Evolutionary conservation across 2,329 filamentous ascomycete species (phyloP).

Genomic region (Dactylellina cionopaga): DNA sequence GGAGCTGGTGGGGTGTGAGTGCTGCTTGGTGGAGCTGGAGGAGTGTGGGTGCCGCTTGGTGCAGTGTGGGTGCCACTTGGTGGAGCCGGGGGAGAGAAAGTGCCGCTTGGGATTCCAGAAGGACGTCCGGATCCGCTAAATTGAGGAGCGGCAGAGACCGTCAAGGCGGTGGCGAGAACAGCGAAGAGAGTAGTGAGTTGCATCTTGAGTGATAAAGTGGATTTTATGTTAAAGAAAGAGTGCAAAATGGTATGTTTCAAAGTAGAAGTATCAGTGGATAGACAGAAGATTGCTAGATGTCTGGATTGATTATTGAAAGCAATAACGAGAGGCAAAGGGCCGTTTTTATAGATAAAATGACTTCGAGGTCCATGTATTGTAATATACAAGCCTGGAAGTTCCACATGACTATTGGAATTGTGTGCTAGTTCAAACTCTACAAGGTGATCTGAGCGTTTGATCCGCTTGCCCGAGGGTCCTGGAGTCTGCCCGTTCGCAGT

Average conservation of each 20-base stretch:
- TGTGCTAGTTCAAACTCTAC: no score
- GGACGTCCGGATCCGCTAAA: conserved; percentile 6
- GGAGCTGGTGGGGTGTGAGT: background rate
- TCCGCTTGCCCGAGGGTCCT: conserved; percentile 15
- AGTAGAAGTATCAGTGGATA: no score
- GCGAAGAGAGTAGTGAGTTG: conserved; percentile 29
- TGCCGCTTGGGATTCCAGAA: conserved; percentile 21
- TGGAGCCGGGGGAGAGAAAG: conserved; percentile 6
- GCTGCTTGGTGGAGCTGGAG: background rate
- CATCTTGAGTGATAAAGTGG: conserved; percentile 21
- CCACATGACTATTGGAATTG: no score
- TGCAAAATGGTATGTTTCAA: background rate
- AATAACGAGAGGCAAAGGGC: background rate
- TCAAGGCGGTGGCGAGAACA: conserved; percentile 25
- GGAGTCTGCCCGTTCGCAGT: no score
- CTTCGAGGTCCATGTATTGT: no score
- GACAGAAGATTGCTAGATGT: conserved; percentile 14
- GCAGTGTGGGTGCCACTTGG: no score
- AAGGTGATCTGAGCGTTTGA: no score
- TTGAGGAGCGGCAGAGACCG: conserved; percentile 41
- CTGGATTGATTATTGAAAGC: conserved; percentile 13
- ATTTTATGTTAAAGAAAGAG: background rate
- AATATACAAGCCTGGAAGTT: no score
- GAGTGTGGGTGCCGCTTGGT: background rate
- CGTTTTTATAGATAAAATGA: conserved; percentile 25